Evolutionary conservation across 2,329 filamentous ascomycete species (phyloP), one percentile per base, ranked within the genome.

Genomic region (Emmonsia crescens): DNA sequence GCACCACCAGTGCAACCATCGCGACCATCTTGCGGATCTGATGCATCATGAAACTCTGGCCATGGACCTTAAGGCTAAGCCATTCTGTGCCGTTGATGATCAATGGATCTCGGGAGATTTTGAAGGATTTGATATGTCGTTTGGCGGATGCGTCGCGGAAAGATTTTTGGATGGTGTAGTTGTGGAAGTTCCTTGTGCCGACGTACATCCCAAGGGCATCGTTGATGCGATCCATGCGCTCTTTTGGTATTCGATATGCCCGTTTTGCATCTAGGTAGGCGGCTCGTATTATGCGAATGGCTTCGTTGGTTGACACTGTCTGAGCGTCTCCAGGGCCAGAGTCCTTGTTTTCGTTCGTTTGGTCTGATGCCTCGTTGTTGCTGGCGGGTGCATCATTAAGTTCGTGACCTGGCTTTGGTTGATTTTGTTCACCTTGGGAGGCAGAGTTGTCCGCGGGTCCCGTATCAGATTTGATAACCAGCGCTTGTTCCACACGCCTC

Each of bases 11-110:
- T 40, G 90, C 85, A 9, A 86, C 90, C 88, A 99, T 91, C 61
- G 89, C 91, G 19, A 99, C 90, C 94, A 99, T 97, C 77, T 97
- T 99, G 70, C 94, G 88, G 75, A 99, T 99, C 78, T 99, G 94
- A 76, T 99, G 94, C 94, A 99, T 99, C 94, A 99, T 99, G 82
- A 99, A 99, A 71, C 88, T 93, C 76, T 99, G 94, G 0, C 94
- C 94, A 75, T 99, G 94, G 29, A 99, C 92, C 73, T 96, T 96
- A 67, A 97, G 81, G 51, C 89, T 94, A 4, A 99, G 81, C 94
- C 94, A 99, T 78, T 99, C 89, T 1, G 91, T 96, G 71, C 93
- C 86, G 73, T 90, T 85, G 75, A 96, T 95, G 71, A 91, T 85
- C 70, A 96, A 87, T 0, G 91, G 91, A 59, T 83, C 79, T 2